Evolutionary conservation across 2,329 filamentous ascomycete species (phyloP), one percentile per base, ranked within the genome.

Genomic region (Claviceps digitariae): DNA sequence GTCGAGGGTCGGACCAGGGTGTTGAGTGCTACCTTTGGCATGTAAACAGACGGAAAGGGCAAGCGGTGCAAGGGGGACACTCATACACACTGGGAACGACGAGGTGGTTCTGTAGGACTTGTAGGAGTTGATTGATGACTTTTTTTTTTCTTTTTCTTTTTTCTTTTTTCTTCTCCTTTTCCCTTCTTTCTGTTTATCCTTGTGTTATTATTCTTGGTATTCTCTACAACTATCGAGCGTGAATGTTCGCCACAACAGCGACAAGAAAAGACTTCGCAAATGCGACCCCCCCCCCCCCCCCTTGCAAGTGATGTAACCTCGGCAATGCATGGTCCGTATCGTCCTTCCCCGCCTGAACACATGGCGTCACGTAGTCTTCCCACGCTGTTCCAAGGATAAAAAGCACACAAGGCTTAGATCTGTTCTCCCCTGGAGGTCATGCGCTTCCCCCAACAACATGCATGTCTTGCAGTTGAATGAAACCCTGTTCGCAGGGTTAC

Each of bases 61-160:
- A 34, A 52, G 31, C 17, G 50, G 31, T 10, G 45, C 17, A 34
- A 48, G 27, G 46, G 44, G 47, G n/a, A n/a, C n/a, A 29, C 31
- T 12, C 13, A 29, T 41, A 38, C 36, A 23, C 48, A 40, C 20
- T 17, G 34, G 41, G 40, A 34, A 29, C 15, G 48, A 51, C n/a
- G 43, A 47, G 48, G 48, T 52, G 49, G 48, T 56, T 54, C 52
- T 53, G 56, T 55, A 50, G 56, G 56, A 52, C 52, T 55, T 53
- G 54, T 56, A 56, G 57, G 56, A 60, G 55, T 60, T 59, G 57
- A 56, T 58, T 50, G 49, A 52, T 52, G 56, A 56, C 55, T n/a
- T 54, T 51, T 46, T 27, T 10, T 17, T 40, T 48, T 10, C 31
- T 23, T 41, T 25, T 31, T 17, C 15, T 21, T 29, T 21, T 36